Base-by-base conservation (phyloP, 352 stramenopile genomes). In the Globisporangium recalcitrans region DNA sequence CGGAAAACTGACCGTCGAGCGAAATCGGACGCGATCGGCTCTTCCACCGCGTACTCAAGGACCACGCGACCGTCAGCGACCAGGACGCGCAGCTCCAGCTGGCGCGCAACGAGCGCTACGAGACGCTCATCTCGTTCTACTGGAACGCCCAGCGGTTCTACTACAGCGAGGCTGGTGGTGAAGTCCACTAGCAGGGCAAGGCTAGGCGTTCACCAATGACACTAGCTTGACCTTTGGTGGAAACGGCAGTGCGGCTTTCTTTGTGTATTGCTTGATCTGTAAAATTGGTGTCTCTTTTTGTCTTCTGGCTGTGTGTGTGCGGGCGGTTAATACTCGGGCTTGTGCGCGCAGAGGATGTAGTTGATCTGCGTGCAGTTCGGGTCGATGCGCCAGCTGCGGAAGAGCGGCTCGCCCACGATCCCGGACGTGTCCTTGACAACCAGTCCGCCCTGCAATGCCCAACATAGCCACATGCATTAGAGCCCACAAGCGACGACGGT, bases 291-390 rank as follows among this genome's bases (percentile, higher is more conserved):
- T 44, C 22, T 40, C 27, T 46, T 32, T 40, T 29, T 52, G 14
- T 26, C 1, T 10, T 21, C 16, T 32, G 16, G n/a, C n/a, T n/a
- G n/a, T n/a, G n/a, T n/a, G n/a, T n/a, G n/a, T n/a, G n/a, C n/a
- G n/a, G n/a, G n/a, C n/a, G n/a, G n/a, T 44, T 67, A 65, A 24
- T 75, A 62, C 47, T 72, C 54, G 22, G 76, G 74, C 59, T 92
- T 95, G 26, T 78, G 69, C 19, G 84, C 86, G 51, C 80, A 91
- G 55, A 95, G 64, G 64, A 93, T 88, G 72, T 95, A 95, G 64
- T 95, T 95, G 68, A 95, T 69, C 52, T 75, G 71, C 46, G 77
- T 90, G 68, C 80, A 91, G 53, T 75, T 88, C 19, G 78, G 70
- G 58, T 91, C 71, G 54, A 92, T 85, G 58, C 66, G 75, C 86